phyloP scores from a whole-genome alignment of 179 eudicot genomes.

The Beta lomatogona region DNA sequence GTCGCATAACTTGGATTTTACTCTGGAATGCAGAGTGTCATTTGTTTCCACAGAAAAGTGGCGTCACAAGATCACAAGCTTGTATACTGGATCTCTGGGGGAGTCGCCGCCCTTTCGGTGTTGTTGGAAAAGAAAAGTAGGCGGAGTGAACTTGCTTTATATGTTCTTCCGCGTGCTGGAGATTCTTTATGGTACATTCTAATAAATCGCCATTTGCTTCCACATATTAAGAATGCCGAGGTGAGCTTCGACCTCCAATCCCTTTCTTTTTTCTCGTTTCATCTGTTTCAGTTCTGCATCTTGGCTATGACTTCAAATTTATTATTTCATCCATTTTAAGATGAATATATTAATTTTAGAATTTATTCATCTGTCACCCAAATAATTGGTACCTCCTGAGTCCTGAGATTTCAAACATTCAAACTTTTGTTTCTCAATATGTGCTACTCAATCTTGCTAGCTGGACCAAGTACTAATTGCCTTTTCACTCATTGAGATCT shows the following conservation, averaged over 20 bases:
- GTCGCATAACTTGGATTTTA: conserved; percentile 23
- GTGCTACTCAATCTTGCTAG: background rate
- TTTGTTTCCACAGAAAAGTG: conserved; percentile 95
- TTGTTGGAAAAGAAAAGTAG: conserved; percentile 87
- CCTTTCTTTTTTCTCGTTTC: background rate
- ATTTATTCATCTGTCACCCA: background rate
- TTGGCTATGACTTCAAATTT: background rate
- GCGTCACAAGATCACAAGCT: conserved; percentile 92
- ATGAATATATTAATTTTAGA: background rate
- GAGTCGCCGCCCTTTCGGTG: conserved; percentile 84
- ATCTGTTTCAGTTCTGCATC: background rate
- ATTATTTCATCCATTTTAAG: background rate
- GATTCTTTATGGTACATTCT: conserved; percentile 94
- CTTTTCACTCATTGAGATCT: background rate
- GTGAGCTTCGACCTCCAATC: conserved; percentile 40
- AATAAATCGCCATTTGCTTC: conserved; percentile 88
- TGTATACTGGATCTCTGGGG: conserved; percentile 95
- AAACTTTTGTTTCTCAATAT: no score
- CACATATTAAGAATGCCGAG: conserved; percentile 86
- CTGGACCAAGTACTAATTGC: background rate
- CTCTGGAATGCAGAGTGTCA: conserved; percentile 57
- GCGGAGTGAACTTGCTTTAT: conserved; percentile 89
- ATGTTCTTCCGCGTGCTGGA: conserved; percentile 95
- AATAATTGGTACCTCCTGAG: background rate
- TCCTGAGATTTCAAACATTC: background rate